phyloP scores from a whole-genome alignment of 176 grass and related monocot species.

The Hsuehochloa calcarea region DNA sequence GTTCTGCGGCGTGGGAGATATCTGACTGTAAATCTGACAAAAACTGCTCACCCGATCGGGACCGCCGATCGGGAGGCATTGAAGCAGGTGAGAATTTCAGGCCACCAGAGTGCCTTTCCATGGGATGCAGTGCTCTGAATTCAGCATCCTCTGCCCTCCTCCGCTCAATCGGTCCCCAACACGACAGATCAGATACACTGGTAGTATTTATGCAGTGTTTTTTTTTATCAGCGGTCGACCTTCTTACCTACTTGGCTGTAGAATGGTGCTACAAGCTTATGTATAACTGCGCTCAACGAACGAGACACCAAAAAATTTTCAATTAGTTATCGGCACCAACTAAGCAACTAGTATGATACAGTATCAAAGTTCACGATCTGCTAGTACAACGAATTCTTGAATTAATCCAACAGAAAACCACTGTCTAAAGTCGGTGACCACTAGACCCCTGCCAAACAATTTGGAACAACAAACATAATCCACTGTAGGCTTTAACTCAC shows the following conservation, averaged over 20 bases:
- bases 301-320: neutral
- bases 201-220: neutral
- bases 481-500: constrained; percentile 3
- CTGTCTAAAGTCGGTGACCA: neutral
- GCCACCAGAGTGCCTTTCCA: neutral
- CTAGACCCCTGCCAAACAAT: constrained; percentile 8
- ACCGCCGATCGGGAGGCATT: neutral
- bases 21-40: neutral
- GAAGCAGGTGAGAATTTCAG: neutral
- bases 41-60: neutral
- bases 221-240: neutral
- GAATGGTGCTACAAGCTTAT: neutral
- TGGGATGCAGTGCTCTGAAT: neutral
- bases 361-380: neutral
- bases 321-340: neutral
- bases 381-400: constrained; percentile 24
- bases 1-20: neutral
- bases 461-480: neutral
- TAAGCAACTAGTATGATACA: no score
- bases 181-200: constrained; percentile 8
- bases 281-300: neutral
- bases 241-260: neutral
- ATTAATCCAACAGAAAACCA: neutral
- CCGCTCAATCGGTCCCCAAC: constrained; percentile 14
- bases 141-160: neutral